Conservation (phyloP, 2,329 filamentous ascomycete genomes). For the Colletotrichum tabaci region DNA sequence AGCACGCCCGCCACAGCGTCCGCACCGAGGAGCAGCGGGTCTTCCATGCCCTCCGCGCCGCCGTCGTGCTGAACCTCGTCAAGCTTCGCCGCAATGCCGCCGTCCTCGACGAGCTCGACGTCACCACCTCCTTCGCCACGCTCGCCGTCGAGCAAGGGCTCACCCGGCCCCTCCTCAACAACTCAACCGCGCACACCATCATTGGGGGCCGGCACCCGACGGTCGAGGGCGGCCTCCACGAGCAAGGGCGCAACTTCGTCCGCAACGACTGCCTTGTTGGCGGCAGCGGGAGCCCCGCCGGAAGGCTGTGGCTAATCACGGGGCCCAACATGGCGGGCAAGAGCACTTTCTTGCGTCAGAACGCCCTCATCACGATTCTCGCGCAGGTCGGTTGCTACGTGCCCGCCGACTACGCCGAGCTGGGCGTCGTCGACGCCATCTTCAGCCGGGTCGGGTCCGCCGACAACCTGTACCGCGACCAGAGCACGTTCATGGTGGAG, state of each 20-base stretch:
- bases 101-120: slow-evolving; percentile 94
- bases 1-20: slow-evolving; percentile 83
- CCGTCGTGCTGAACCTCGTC: slow-evolving; percentile 86
- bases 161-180: slow-evolving; percentile 80
- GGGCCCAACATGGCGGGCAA: slow-evolving; percentile 99
- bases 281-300: slow-evolving; percentile 67
- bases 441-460: slow-evolving; percentile 95
- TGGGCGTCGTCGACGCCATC: slow-evolving; percentile 95
- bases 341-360: slow-evolving; percentile 95
- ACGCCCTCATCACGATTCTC: slow-evolving; percentile 92
- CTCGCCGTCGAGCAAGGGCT: slow-evolving; percentile 83
- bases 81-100: slow-evolving; percentile 89
- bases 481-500: slow-evolving; percentile 99
- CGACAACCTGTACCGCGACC: slow-evolving; percentile 93
- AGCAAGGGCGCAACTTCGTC: slow-evolving; percentile 86
- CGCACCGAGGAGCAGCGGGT: slow-evolving; percentile 87
- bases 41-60: slow-evolving; percentile 80
- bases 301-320: slow-evolving; percentile 77
- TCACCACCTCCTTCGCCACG: slow-evolving; percentile 86
- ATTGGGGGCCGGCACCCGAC: slow-evolving; percentile 92
- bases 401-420: slow-evolving; percentile 86
- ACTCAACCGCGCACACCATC: slow-evolving; percentile 78
- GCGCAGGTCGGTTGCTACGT: slow-evolving; percentile 95
- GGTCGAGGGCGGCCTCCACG: slow-evolving; percentile 85
- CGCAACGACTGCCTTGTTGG: slow-evolving; percentile 89